Conservation (phyloP, 2,329 filamentous ascomycete genomes). For the Diaporthe sp. region DNA sequence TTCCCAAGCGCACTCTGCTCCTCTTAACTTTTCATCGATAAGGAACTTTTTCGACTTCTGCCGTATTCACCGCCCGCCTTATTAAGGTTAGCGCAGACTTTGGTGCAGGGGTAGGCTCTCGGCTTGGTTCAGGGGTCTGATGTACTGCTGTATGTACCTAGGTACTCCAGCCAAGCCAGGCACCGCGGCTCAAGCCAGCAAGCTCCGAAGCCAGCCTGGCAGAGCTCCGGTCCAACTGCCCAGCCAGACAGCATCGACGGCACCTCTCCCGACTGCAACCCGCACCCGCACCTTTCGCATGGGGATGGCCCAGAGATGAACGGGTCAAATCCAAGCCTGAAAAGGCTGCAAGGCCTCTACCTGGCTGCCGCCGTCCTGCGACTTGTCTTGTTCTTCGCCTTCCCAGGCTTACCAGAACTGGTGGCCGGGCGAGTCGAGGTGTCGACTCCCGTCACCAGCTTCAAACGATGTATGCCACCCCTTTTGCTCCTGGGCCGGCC, state of each 20-base stretch:
- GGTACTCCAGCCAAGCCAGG: not conserved
- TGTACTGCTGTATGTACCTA: not conserved
- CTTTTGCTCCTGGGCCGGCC: not conserved
- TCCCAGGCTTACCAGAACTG: slow-evolving; percentile 85
- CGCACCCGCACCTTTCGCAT: not conserved
- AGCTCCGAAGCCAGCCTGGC: slow-evolving; percentile 29
- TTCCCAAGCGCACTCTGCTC: slow-evolving; percentile 43
- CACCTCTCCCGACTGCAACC: slow-evolving; percentile 27
- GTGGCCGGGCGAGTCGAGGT: slow-evolving; percentile 94
- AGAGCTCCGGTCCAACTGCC: slow-evolving; percentile 3
- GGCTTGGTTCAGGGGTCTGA: not conserved
- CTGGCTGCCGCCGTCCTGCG: slow-evolving; percentile 81
- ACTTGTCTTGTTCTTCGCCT: slow-evolving; percentile 81
- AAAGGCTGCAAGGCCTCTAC: slow-evolving; percentile 74
- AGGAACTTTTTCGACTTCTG: slow-evolving; percentile 35
- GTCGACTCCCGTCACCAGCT: slow-evolving; percentile 96
- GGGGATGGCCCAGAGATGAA: slow-evolving; percentile 44
- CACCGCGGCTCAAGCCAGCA: slow-evolving; percentile 5
- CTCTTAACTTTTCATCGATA: slow-evolving; percentile 41
- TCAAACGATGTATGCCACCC: slow-evolving; percentile 83
- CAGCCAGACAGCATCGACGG: slow-evolving; percentile 23
- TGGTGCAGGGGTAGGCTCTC: not conserved
- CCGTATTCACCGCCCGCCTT: slow-evolving; percentile 24
- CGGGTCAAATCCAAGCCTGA: slow-evolving; percentile 50
- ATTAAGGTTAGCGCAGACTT: not conserved